Conservation (phyloP, 257 asterid species). For the Parsonsia alboflavescens region DNA sequence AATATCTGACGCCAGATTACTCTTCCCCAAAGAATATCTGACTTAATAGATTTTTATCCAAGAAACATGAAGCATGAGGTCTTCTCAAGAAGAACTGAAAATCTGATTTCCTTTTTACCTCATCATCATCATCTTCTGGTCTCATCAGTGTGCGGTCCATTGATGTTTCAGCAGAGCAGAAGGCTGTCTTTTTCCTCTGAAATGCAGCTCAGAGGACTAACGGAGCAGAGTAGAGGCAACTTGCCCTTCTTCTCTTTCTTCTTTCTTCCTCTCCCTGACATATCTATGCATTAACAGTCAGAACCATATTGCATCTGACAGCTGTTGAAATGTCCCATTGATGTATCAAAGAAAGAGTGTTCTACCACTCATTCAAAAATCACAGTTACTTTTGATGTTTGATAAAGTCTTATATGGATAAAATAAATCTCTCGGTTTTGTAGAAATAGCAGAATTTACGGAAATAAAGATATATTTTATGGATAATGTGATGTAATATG, state of each 20-base stretch:
- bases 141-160: not conserved
- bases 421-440: too few species aligned
- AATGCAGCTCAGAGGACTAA: not conserved
- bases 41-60: too few species aligned
- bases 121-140: not conserved
- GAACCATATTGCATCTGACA: not conserved
- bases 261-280: too few species aligned
- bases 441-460: too few species aligned
- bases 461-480: too few species aligned
- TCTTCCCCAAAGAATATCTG: too few species aligned
- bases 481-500: too few species aligned
- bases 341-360: not conserved
- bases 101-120: not conserved
- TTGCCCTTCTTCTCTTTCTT: not conserved
- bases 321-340: constrained; percentile 13
- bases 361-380: not conserved
- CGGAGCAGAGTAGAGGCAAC: not conserved
- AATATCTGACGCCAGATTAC: too few species aligned
- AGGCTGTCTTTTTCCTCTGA: not conserved
- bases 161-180: not conserved
- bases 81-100: not conserved
- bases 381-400: not conserved
- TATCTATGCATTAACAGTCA: not conserved
- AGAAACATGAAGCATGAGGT: too few species aligned
- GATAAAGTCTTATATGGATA: too few species aligned